Percentiles rank a stretch among this genome's conserved stretches.
Evolutionary conservation across 495 filamentous ascomycete genomes (phyloP).

Genomic region (Xylaria venustula): DNA sequence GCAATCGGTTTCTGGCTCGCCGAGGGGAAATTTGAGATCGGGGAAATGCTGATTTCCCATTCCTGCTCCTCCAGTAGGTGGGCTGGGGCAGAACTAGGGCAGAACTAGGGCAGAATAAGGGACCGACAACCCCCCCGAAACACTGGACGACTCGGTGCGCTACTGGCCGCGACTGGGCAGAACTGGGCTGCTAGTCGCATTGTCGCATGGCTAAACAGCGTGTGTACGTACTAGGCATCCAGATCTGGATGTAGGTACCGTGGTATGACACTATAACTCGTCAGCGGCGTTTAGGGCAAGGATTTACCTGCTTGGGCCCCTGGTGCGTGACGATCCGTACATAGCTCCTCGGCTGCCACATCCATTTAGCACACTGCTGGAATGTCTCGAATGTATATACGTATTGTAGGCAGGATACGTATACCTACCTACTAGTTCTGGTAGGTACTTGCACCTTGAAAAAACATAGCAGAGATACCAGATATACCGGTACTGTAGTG

Average conservation of each 20-base stretch:
- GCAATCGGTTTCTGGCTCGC: constrained; percentile 32
- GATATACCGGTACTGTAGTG: no score
- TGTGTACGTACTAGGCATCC: background rate
- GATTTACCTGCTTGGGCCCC: background rate
- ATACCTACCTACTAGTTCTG: no score
- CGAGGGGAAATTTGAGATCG: constrained; percentile 28
- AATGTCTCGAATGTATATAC: no score
- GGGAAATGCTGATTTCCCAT: constrained; percentile 32
- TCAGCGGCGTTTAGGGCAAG: constrained; percentile 4
- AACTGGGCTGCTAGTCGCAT: constrained; percentile 5
- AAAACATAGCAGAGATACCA: no score
- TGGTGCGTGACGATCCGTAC: background rate
- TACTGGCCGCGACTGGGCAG: no score
- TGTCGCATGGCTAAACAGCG: no score
- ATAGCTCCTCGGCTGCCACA: no score
- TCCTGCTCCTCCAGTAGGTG: background rate
- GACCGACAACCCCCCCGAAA: constrained; percentile 1
- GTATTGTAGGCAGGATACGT: no score
- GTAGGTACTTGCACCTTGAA: no score
- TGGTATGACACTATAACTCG: background rate
- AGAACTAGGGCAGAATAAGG: background rate
- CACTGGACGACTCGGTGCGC: constrained; percentile 10
- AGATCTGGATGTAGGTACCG: background rate
- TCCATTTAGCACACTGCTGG: no score
- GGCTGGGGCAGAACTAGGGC: background rate